Base-by-base conservation (phyloP, 768 basidiomycete genomes). In the Pholiota molesta region DNA sequence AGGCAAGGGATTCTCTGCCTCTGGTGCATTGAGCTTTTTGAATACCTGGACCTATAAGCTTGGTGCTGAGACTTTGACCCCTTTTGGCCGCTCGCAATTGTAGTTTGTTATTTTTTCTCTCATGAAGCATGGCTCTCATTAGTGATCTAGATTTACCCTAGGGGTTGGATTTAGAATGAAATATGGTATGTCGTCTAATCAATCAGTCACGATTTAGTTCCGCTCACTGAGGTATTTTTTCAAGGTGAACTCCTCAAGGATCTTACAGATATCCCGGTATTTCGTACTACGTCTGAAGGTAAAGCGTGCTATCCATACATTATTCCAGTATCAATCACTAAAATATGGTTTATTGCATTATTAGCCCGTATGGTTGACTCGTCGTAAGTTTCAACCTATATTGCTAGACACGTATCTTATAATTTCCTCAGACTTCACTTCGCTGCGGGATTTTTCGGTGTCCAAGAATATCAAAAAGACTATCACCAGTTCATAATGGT, bases 31-130 rank as follows among this genome's bases (percentile, higher is more conserved):
- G 19, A 66, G 76, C 0, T 94, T 93, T 69, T 73, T 94, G 72
- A 86, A 89, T 65, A 81, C 79, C 37, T 94, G 91, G 91, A 83
- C 82, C 3, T 94, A 89, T 71, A 86, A 87, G 66, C 86, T 94
- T 13, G 93, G 92, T 11, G 84, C 83, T 62, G 92, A 93, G 73
- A 81, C 86, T 49, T 73, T 93, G 61, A 90, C 90, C 3, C 90
- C 90, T 1, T 92, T 92, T 64, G 91, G 91, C 9, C 80, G 92
- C 42, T 81, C 85, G 59, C 88, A 94, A 61, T 68, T 92, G 63
- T 92, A 77, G 75, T 69, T 62, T 74, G 65, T 17, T 9, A 42
- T 19, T 26, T n/a, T 59, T 21, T n/a, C 17, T 45, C 16, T 42
- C 29, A 7, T 28, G 23, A 28, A 55, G 14, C 39, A 28, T 61